These are phyloP conservation scores for Tulasnella sp. DNA, from an alignment of 768 basidiomycete genomes.

Conservation along the genomic window DNA sequence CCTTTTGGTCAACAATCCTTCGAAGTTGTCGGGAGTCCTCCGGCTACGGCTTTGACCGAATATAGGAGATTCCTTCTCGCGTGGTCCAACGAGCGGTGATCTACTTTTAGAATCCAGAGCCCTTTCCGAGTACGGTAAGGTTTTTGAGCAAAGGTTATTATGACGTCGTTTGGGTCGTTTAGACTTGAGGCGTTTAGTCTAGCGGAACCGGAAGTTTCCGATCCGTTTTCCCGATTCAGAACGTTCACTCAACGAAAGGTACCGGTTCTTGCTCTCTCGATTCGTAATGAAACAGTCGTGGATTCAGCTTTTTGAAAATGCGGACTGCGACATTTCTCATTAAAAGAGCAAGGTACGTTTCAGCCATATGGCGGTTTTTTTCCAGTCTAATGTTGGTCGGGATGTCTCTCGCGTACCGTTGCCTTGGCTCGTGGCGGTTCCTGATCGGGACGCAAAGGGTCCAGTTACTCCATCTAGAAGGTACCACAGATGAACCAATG, in stretches of 20 bases:
- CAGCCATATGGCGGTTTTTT: not conserved
- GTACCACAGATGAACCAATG: not conserved
- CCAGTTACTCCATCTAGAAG: not conserved
- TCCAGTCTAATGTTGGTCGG: not conserved
- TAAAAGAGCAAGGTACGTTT: too few relatives aligned
- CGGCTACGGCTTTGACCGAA: not conserved
- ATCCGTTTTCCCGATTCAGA: too few relatives aligned
- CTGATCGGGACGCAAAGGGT: not conserved
- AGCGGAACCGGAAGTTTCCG: not conserved
- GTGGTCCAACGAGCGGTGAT: not conserved
- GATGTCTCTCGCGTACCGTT: not conserved
- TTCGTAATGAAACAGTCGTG: too few relatives aligned
- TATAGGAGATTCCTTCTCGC: too few relatives aligned
- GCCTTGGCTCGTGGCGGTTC: not conserved
- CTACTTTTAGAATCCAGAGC: not conserved
- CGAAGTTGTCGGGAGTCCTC: not conserved
- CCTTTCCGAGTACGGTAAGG: too few relatives aligned
- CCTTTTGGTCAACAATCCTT: too few relatives aligned
- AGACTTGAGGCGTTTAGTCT: not conserved
- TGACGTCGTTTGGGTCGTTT: not conserved
- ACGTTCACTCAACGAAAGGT: too few relatives aligned
- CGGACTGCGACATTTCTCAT: too few relatives aligned
- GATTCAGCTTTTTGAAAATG: too few relatives aligned
- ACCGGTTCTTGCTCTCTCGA: too few relatives aligned
- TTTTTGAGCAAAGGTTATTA: not conserved